Base-by-base conservation (phyloP, 176 grass and related monocot genomes). In the Tillandsia fasciculata region DNA sequence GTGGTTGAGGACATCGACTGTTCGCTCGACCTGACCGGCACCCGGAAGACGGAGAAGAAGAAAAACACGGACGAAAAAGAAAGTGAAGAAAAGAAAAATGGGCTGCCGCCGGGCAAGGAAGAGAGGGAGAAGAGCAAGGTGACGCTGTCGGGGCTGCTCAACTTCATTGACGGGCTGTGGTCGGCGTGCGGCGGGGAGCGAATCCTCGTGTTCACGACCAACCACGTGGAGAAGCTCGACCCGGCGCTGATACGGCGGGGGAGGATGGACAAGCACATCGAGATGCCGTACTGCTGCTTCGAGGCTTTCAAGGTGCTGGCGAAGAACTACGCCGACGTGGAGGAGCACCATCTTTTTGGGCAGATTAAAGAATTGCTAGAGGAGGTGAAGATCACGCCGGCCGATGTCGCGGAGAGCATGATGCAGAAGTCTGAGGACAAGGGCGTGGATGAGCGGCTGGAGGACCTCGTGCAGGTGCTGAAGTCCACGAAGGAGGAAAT, bases 371-470 rank as follows among this genome's bases (percentile, higher is more conserved):
- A 64, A 8, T 11, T 76, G 68, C 48, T 85, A 13, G 26, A 4
- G 10, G 77, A 53, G 53, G 27, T 71, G 11, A 15, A 68, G 29
- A 72, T 85, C 70, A 70, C 78, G 1, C 65, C 83, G 7, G 83
- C 77, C 0, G 83, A 85, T 11, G 72, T 80, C 3, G 77, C 77
- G 0, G 82, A 84, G 59, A 50, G 47, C 67, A 65, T 79, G 9
- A 84, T 58, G 66, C 76, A 56, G 13, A 84, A 75, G 65, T 26
- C 28, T 10, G 9, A 17, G 9, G 50, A 48, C n/a, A 59, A 71
- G 9, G 29, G 67, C 10, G 51, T 33, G 10, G 59, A 74, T 33
- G 29, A 66, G 1, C 79, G 66, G 66, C 66, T 84, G 2, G 51
- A 23, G 11, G 51, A 8, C n/a, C 26, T 79, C 14, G 54, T 80